A percentile compares a stretch with the other conserved stretches of the same genome.
Conservation (phyloP, 2,329 filamentous ascomycete genomes). For the Venturia aucupariae region DNA sequence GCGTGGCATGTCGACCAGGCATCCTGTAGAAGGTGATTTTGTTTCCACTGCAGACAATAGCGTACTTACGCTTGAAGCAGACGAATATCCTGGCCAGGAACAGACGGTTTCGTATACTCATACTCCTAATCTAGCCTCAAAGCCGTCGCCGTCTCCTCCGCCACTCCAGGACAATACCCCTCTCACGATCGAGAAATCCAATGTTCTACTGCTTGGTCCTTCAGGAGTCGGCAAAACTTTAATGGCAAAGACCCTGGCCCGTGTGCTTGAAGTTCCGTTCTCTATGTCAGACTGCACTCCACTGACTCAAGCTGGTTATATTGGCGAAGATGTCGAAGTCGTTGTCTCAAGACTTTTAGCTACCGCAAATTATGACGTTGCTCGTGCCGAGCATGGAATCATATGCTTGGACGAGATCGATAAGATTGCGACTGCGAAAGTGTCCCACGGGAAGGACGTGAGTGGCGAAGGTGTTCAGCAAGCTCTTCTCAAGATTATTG, state of each 20-base stretch:
- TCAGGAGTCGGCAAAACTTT: conserved; percentile 95
- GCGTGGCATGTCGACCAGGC: conserved; percentile 57
- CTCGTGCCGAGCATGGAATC: conserved; percentile 79
- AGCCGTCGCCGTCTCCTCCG: conserved; percentile 19
- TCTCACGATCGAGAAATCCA: conserved; percentile 89
- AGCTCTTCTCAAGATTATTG: conserved; percentile 87
- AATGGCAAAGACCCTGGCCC: conserved; percentile 84
- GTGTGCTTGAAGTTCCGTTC: conserved; percentile 89
- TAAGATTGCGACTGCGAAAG: conserved; percentile 86
- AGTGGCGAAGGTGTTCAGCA: conserved; percentile 96
- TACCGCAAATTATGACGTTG: conserved; percentile 80
- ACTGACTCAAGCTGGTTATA: conserved; percentile 93
- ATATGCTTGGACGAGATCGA: conserved; percentile 96
- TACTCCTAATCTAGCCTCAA: conserved; percentile 8
- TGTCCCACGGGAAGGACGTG: conserved; percentile 84
- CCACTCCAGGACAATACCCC: conserved; percentile 43
- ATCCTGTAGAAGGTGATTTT: conserved; percentile 64
- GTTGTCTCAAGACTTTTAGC: conserved; percentile 86
- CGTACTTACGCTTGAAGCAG: conserved; percentile 28
- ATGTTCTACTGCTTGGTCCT: conserved; percentile 80
- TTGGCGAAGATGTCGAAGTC: conserved; percentile 94
- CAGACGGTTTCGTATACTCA: conserved; percentile 27
- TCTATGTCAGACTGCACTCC: conserved; percentile 94
- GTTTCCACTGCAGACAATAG: conserved; percentile 8
- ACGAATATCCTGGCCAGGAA: conserved; percentile 55